Evolutionary conservation across 2,329 filamentous ascomycete species (phyloP), one percentile per base, ranked within the genome.

Genomic region (Trichoderma sp.): DNA sequence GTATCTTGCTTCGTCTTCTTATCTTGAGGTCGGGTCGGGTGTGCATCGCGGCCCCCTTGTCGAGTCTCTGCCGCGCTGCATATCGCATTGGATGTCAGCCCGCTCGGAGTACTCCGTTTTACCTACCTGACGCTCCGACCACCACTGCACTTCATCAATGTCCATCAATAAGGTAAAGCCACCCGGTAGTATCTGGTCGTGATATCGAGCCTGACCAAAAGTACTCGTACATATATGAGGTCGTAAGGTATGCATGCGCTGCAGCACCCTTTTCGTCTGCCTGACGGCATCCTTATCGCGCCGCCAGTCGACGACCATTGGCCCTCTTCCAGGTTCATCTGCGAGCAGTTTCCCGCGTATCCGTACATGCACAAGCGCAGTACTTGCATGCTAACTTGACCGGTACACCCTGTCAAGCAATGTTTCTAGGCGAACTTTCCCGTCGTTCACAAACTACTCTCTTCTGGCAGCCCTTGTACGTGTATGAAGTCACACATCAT

Each of bases 211-310:
- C 30, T 34, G 30, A 34, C 7, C 30, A 34, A 34, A 34, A 10
- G 56, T 41, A 28, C 34, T 52, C 17, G 48, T 51, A n/a, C 17
- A 43, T 17, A 28, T 24, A 28, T 50, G 19, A 17, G 10, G n/a
- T n/a, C n/a, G n/a, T 51, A 51, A 51, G 19, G 30, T 39, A 55
- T 39, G 56, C 43, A 58, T 58, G 56, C 56, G 56, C 43, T 58
- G 17, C 56, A 58, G 56, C 56, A 58, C 7, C 44, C 10, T 45
- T 19, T 10, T 57, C 24, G 55, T 45, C 55, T 28, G 6, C 26
- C 17, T 19, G 30, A 34, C 10, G 26, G 7, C 2, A 34, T 39
- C 55, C 59, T 62, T 62, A 62, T 62, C 59, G 39, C 59, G 59
- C 57, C 14, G 43, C 28, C 52, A 39, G 48, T 19, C 7, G 26